These are phyloP conservation scores for Leishmania martiniquensis DNA, from an alignment of 208 protist genomes.

Conservation along the genomic window DNA sequence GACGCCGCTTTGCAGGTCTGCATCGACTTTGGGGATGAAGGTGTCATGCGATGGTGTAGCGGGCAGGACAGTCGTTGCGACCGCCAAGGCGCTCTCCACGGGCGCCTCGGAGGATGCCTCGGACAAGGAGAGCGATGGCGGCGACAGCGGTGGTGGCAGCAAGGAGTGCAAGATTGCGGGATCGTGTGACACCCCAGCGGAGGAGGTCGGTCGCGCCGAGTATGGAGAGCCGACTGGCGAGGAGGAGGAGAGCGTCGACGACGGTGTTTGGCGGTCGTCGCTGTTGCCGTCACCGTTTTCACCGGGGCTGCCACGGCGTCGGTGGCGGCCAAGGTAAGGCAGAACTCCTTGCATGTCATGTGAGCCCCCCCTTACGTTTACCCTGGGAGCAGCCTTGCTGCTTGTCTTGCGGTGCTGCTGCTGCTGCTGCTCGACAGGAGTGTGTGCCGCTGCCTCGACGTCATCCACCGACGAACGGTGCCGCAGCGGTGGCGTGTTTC, in stretches of 20 bases:
- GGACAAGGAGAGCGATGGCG: not conserved
- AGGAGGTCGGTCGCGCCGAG: not conserved
- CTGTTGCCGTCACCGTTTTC: not conserved
- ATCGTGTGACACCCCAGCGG: not conserved
- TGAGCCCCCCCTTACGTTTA: constrained; percentile 1
- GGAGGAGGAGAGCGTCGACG: constrained; percentile 6
- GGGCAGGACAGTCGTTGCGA: not conserved
- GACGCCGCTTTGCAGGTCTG: not conserved
- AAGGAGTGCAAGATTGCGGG: not conserved
- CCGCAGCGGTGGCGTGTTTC: not conserved
- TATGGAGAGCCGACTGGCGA: not conserved
- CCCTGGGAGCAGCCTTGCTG: not conserved
- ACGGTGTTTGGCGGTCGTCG: not conserved
- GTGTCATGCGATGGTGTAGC: not conserved
- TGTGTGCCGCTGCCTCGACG: constrained; percentile 1
- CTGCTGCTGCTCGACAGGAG: not conserved
- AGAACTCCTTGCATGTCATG: constrained; percentile 10
- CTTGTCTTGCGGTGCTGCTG: not conserved
- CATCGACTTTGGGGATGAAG: not conserved
- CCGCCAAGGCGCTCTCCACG: not conserved
- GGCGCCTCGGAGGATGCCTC: no score
- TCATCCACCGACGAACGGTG: not conserved
- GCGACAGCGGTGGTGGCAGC: not conserved
- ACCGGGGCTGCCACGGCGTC: not conserved
- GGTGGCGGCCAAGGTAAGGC: constrained; percentile 4